Evolutionary conservation across 2,329 filamentous ascomycete species (phyloP), one percentile per base, ranked within the genome.

Genomic region (Colletotrichum gigasporum): DNA sequence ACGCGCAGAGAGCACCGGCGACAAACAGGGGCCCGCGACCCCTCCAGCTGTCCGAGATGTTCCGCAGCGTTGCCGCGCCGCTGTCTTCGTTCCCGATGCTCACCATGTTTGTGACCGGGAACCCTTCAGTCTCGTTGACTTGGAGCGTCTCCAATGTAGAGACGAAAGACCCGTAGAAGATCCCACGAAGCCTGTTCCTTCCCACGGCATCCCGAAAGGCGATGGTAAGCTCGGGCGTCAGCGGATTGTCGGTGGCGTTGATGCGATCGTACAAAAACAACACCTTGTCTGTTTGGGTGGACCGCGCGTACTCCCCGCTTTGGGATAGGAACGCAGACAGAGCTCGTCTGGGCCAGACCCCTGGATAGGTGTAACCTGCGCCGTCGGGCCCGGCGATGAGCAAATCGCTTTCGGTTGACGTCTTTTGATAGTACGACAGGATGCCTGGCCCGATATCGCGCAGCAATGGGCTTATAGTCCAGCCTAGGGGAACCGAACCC

Each of bases 211-310:
- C 39, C 2, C 48, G 56, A 2, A 59, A 59, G 4, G 26, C 35
- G 5, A 59, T 10, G 4, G 28, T 44, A 10, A 59, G 47, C n/a
- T 44, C 28, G 1, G 56, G 47, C 4, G 45, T 44, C 16, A 52
- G 35, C 26, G 56, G 56, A 28, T 11, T 37, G 20, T 52, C 56
- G 4, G 47, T 44, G 12, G 56, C 11, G 35, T 59, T 59, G 20
- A 59, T n/a, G 8, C 56, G 56, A 11, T 59, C 56, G 28, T 59
- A 59, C n/a, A 52, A 35, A 24, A 59, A 59, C 18, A 59, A 18
- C 18, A 59, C 47, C 26, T 20, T 42, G 37, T 53, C 56, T 1
- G 56, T 53, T 10, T 52, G 34, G 7, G 56, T 59, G 4, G 28
- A 16, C 3, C 56, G 12, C 10, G 53, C 28, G 12, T 59, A 60